Evolutionary conservation across 2,329 filamentous ascomycete species (phyloP).

Genomic region (Aspergillus fructus): DNA sequence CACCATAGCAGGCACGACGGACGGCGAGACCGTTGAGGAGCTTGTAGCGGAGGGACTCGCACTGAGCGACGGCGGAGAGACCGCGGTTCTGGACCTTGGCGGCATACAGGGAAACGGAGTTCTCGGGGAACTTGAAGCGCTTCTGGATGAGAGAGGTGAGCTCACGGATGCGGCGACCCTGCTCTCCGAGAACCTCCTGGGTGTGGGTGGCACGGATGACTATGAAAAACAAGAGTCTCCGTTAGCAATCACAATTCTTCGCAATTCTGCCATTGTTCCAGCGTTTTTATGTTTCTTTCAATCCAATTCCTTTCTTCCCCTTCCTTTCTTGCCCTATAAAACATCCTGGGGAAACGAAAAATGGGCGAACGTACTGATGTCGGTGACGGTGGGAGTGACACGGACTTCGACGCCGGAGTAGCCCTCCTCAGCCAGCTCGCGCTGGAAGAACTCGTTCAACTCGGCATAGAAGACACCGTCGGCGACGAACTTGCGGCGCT

Average conservation of each 20-base stretch:
- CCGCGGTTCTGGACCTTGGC: constrained; percentile 99
- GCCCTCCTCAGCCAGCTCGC: constrained; percentile 98
- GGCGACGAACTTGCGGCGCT: constrained; percentile 73
- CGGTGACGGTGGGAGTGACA: constrained; percentile 99
- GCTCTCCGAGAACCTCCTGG: constrained; percentile 99
- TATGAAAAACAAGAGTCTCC: constrained; percentile 33
- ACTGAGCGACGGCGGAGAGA: constrained; percentile 99
- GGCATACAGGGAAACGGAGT: constrained; percentile 99
- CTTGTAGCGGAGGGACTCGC: constrained; percentile 99
- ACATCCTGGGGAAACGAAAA: constrained; percentile 17
- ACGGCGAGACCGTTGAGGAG: constrained; percentile 99
- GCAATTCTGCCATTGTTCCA: constrained; percentile 5
- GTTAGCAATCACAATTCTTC: constrained; percentile 31
- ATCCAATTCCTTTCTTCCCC: constrained; percentile 7
- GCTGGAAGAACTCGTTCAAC: constrained; percentile 99
- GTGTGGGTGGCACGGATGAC: constrained; percentile 99
- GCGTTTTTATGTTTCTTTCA: background rate
- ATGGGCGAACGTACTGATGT: constrained; percentile 69
- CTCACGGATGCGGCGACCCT: constrained; percentile 99
- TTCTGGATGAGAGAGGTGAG: constrained; percentile 99
- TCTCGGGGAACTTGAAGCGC: constrained; percentile 99
- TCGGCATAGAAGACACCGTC: constrained; percentile 99
- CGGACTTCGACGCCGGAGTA: constrained; percentile 99
- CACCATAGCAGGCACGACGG: constrained; percentile 98
- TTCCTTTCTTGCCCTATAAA: constrained; percentile 14